Evolutionary conservation across 305 asterid genomes (phyloP).

Genomic region (Plantago coronopus): DNA sequence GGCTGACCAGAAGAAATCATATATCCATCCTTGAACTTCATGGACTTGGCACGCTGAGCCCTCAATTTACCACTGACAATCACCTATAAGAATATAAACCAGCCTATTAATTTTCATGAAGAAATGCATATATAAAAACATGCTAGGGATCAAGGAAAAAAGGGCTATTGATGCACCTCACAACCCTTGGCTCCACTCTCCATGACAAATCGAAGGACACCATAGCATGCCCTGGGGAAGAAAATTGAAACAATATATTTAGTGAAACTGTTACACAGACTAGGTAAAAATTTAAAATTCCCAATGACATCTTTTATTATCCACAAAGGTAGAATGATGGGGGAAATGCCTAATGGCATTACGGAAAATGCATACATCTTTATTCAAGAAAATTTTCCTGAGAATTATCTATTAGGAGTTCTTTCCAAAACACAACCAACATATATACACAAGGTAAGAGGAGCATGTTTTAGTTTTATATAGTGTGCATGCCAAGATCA

Average conservation of each 20-base stretch:
- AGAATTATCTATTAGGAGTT: no score
- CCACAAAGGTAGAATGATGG: no score
- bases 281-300: no score
- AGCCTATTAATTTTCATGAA: background rate
- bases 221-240: conserved; percentile 46
- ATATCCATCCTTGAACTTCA: conserved; percentile 57
- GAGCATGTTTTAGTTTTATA: no score
- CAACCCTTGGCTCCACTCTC: conserved; percentile 62
- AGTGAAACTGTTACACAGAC: background rate
- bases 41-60: conserved; percentile 49
- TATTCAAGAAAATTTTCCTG: no score
- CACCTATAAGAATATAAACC: conserved; percentile 27
- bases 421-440: no score
- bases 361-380: no score
- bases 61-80: conserved; percentile 54
- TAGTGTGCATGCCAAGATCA: no score
- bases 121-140: background rate
- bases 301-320: no score
- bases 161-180: conserved; percentile 29
- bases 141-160: no score
- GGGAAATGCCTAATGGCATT: no score
- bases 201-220: conserved; percentile 49
- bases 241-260: background rate
- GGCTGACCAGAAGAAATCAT: conserved; percentile 60
- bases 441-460: no score